These are phyloP conservation scores for Starmerella ratchasimensis DNA, from an alignment of 805 yeast species.

Conservation along the genomic window DNA sequence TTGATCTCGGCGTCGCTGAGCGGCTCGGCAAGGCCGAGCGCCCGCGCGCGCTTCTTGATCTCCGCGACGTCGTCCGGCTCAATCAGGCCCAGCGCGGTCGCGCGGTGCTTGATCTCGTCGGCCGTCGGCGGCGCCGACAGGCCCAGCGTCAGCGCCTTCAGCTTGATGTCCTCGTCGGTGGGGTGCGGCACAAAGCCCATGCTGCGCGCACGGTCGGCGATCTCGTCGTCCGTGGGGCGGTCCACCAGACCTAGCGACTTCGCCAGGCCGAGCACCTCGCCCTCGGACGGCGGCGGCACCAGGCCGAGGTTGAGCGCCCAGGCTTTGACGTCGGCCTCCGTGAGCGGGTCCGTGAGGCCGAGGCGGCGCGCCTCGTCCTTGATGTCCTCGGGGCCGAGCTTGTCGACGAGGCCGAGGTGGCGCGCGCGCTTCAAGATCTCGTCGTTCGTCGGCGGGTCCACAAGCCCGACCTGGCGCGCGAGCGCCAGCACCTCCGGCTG, in stretches of 20 bases:
- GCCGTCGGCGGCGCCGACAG: too few relatives aligned
- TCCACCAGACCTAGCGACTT: slow-evolving; percentile 16
- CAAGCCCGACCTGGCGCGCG: slow-evolving; percentile 9
- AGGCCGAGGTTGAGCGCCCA: slow-evolving; percentile 10
- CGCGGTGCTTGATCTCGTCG: too few relatives aligned
- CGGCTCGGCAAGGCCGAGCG: too few relatives aligned
- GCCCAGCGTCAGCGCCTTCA: too few relatives aligned
- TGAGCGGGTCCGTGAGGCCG: not conserved
- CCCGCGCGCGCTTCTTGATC: too few relatives aligned
- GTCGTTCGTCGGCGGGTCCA: slow-evolving; percentile 4
- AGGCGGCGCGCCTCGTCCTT: not conserved
- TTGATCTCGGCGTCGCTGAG: too few relatives aligned
- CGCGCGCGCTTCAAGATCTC: slow-evolving; percentile 5
- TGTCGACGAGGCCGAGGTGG: not conserved
- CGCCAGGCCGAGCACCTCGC: slow-evolving; percentile 13
- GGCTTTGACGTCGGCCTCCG: slow-evolving; percentile 4
- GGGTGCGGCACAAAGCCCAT: too few relatives aligned
- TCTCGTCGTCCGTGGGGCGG: not conserved
- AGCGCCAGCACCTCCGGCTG: slow-evolving; percentile 1
- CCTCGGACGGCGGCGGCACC: slow-evolving; percentile 2
- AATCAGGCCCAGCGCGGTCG: too few relatives aligned
- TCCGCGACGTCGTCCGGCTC: too few relatives aligned
- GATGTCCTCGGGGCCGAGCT: not conserved
- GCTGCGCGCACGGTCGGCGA: too few relatives aligned
- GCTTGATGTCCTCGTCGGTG: too few relatives aligned